phyloP scores from a whole-genome alignment of 169 alveolate species.

The Plasmodium coatneyi region DNA sequence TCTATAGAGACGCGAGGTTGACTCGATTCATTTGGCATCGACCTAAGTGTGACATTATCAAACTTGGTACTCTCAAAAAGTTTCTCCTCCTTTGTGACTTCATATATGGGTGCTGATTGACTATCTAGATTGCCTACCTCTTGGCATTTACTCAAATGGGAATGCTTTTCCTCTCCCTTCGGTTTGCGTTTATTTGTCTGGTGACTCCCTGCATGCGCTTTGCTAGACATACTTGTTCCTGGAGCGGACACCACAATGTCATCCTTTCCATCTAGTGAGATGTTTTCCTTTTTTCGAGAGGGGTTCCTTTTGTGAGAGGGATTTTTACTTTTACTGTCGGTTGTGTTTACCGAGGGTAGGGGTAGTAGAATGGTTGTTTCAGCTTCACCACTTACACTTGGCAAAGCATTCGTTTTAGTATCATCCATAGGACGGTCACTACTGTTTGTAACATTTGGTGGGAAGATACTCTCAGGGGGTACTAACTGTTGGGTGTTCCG shows the following conservation, averaged over 20 bases:
- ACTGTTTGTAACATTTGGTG: background rate
- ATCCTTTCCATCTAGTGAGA: background rate
- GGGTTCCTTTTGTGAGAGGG: background rate
- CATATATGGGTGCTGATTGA: background rate
- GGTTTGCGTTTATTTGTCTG: background rate
- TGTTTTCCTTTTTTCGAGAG: background rate
- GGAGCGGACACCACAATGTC: background rate
- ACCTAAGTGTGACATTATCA: background rate
- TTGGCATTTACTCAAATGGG: background rate
- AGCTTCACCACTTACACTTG: background rate
- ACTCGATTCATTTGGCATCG: background rate
- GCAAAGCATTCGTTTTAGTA: background rate
- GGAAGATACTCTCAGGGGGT: background rate
- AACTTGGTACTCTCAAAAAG: background rate
- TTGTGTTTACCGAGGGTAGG: background rate
- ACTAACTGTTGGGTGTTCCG: background rate
- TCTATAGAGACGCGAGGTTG: background rate
- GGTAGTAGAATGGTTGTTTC: background rate
- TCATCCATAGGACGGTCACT: background rate
- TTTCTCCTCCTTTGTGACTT: background rate
- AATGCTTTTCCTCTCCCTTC: background rate
- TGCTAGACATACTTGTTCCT: background rate
- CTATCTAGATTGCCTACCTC: background rate
- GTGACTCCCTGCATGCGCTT: background rate
- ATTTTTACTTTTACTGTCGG: background rate